These are phyloP conservation scores for Diplotaxis tenuifolia DNA, from an alignment of 345 rosid genomes.

Conservation along the genomic window DNA sequence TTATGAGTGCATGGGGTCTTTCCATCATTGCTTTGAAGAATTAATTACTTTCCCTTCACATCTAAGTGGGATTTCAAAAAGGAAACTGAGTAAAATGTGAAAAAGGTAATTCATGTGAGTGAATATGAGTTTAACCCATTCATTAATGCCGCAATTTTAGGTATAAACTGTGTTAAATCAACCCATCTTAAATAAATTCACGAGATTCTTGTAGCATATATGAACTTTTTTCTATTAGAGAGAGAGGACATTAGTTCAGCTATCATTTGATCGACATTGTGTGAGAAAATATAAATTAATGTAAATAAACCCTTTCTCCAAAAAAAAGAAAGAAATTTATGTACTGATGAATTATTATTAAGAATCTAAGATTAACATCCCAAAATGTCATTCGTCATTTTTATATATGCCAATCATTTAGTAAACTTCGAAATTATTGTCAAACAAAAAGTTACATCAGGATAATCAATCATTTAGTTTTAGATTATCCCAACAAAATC, in stretches of 20 bases:
- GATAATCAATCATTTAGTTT: conserved; percentile 29
- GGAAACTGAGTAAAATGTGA: background rate
- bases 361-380: background rate
- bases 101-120: conserved; percentile 15
- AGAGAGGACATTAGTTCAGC: background rate
- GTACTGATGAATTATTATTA: no score
- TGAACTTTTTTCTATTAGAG: background rate
- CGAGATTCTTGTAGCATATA: conserved; percentile 26
- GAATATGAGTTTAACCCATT: background rate
- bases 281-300: background rate
- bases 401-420: conserved; percentile 5
- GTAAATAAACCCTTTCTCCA: no score
- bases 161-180: conserved; percentile 5
- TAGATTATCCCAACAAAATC: conserved; percentile 21
- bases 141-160: conserved; percentile 22
- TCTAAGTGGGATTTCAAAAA: conserved; percentile 18
- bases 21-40: conserved; percentile 41
- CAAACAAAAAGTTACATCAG: conserved; percentile 23
- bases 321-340: no score
- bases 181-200: conserved; percentile 18
- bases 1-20: conserved; percentile 26
- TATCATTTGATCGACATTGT: background rate
- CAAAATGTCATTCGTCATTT: background rate
- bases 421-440: background rate
- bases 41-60: conserved; percentile 39